Evolutionary conservation across 177 flowering plant genomes (phyloP), one percentile per base, ranked within the genome.

Genomic region (Vitis hybrid): DNA sequence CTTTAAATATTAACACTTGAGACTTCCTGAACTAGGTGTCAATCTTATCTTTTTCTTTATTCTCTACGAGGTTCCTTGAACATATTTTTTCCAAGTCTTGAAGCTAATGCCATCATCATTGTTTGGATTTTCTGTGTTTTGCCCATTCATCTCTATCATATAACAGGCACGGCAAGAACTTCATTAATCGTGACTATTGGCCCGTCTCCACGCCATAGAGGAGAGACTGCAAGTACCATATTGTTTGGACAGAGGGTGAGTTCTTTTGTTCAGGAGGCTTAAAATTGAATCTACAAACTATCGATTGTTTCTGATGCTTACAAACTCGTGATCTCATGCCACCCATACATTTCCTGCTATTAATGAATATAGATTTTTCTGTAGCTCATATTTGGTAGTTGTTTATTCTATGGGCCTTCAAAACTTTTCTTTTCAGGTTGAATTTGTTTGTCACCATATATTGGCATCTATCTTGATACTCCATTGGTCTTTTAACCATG

Each of bases 151-250:
- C 27, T 64, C 52, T 51, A 52, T 58, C 55, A 8, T 4, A 18
- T 70, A 57, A 68, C 88, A 94, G 99, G 99, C 60, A 83, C 98
- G 51, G 99, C 99, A 72, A 87, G 99, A 82, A 96, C 99, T 52
- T 96, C 99, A 52, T 65, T 96, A 67, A 70, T 92, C 80, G 85
- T 96, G 64, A 94, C 99, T 16, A 86, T 92, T 64, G 99, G 99
- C 6, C 99, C 99, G 35, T 96, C 99, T 63, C 98, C 97, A 69
- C 93, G 98, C 16, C 99, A 96, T 78, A 89, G 98, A 66, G 99
- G 97, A 80, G 99, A 96, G 81, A 96, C 98, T 67, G 72, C 97
- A 50, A 92, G 98, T 77, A 94, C 99, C 66, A 94, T 96, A 76
- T 79, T 91, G 84, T 96, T 96, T 83, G 98, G 99, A 24, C 99